These are phyloP conservation scores for Eucalyptus guilfoylei DNA, from an alignment of 345 rosid species.

Conservation along the genomic window DNA sequence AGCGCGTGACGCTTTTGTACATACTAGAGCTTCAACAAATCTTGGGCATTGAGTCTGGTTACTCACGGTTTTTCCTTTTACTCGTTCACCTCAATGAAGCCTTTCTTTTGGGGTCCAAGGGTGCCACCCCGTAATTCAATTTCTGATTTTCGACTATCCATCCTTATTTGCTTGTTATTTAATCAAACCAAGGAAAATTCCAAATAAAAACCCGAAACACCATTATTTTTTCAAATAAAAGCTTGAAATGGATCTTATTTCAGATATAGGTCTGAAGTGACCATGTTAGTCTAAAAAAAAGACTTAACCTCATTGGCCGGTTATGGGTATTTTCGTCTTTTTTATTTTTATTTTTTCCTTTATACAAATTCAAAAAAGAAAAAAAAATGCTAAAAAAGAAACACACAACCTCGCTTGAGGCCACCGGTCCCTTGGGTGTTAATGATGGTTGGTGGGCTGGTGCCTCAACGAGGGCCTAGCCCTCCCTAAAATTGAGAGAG, in stretches of 20 bases:
- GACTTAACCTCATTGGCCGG: fast-evolving
- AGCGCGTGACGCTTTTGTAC: neutral
- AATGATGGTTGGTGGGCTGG: fast-evolving
- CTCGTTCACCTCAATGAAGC: neutral
- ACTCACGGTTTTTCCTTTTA: neutral
- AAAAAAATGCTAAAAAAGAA: too few species aligned
- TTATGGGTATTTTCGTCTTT: fast-evolving
- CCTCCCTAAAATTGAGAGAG: too few species aligned
- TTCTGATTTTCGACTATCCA: neutral
- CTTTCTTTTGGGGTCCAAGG: too few species aligned
- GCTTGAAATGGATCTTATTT: fast-evolving
- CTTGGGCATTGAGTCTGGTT: neutral
- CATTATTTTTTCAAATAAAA: too few species aligned
- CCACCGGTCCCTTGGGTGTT: too few species aligned
- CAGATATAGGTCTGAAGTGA: too few species aligned
- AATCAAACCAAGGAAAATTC: neutral
- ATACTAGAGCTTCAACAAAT: neutral
- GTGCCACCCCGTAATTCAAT: too few species aligned
- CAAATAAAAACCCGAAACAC: fast-evolving
- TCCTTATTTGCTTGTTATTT: neutral
- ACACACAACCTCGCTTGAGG: too few species aligned
- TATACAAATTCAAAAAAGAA: too few species aligned
- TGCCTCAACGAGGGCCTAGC: too few species aligned
- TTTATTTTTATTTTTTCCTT: too few species aligned
- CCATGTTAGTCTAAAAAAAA: fast-evolving